Conservation (phyloP, 1,284 basidiomycete genomes). For the Microbotryum scabiosae region DNA sequence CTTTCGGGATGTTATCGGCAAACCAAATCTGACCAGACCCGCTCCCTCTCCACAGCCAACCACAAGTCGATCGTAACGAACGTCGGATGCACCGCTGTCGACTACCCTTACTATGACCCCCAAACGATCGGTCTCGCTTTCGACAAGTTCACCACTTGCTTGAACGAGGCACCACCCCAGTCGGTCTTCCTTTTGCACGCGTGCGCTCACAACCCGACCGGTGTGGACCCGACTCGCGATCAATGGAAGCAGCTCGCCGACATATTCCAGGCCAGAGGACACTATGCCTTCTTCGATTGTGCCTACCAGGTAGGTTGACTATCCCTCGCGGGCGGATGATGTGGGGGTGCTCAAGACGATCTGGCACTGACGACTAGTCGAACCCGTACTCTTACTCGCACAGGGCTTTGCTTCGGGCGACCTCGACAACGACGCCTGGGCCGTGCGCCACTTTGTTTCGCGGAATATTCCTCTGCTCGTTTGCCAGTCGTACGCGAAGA, state of each 20-base stretch:
- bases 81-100: slow-evolving; percentile 66
- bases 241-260: slow-evolving; percentile 80
- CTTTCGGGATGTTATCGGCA: neutral
- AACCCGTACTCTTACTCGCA: neutral
- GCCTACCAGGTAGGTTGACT: slow-evolving; percentile 90
- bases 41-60: slow-evolving; percentile 54
- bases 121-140: slow-evolving; percentile 83
- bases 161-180: slow-evolving; percentile 57
- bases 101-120: slow-evolving; percentile 85
- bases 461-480: slow-evolving; percentile 68
- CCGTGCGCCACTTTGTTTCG: slow-evolving; percentile 80
- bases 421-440: slow-evolving; percentile 82
- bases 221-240: slow-evolving; percentile 81
- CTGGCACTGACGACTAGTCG: neutral
- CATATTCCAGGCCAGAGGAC: slow-evolving; percentile 62
- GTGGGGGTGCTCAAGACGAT: neutral
- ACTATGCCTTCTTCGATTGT: slow-evolving; percentile 89
- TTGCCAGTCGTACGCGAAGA: slow-evolving; percentile 96
- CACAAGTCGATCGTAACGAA: slow-evolving; percentile 83
- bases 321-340: slow-evolving; percentile 36
- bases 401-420: slow-evolving; percentile 64
- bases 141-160: slow-evolving; percentile 57
- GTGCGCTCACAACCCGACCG: slow-evolving; percentile 93
- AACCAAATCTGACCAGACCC: neutral
- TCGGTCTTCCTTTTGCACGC: slow-evolving; percentile 76